Conservation (phyloP, 23 red algal species). For the Pyropia yezoensis region DNA sequence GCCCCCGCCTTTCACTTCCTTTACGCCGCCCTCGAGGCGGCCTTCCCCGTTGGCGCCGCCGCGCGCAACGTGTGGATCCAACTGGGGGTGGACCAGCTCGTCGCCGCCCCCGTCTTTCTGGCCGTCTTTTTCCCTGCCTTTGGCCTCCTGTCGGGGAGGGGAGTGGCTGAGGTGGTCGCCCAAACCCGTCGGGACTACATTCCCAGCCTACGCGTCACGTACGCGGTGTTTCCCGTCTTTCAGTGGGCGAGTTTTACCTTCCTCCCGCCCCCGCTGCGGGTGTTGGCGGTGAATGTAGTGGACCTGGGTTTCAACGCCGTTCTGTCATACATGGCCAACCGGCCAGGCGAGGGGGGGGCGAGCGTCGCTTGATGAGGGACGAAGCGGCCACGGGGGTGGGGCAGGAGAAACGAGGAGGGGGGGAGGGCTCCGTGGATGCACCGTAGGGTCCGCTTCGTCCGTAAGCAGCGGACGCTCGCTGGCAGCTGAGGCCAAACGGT, state of each 20-base stretch:
- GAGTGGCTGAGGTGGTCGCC: not conserved
- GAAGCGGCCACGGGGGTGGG: too few relatives aligned
- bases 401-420: too few relatives aligned
- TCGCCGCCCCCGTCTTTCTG: slow-evolving; percentile 27
- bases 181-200: slow-evolving; percentile 7
- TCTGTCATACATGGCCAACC: slow-evolving; percentile 19
- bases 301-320: slow-evolving; percentile 26
- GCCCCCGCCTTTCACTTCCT: slow-evolving; percentile 33
- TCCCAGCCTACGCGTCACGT: slow-evolving; percentile 21
- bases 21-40: slow-evolving; percentile 21
- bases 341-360: not conserved
- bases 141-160: not conserved
- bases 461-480: too few relatives aligned
- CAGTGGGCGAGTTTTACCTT: slow-evolving; percentile 27
- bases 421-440: too few relatives aligned
- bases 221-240: slow-evolving; percentile 27
- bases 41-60: not conserved
- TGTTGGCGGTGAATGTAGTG: slow-evolving; percentile 27
- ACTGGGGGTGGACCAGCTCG: slow-evolving; percentile 12
- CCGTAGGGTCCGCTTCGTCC: too few relatives aligned
- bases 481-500: too few relatives aligned
- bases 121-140: slow-evolving; percentile 5
- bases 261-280: slow-evolving; percentile 13
- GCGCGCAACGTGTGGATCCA: slow-evolving; percentile 27
- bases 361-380: too few relatives aligned